Evolutionary conservation across 495 filamentous ascomycete genomes (phyloP).

Genomic region (Rostrohypoxylon terebratum): DNA sequence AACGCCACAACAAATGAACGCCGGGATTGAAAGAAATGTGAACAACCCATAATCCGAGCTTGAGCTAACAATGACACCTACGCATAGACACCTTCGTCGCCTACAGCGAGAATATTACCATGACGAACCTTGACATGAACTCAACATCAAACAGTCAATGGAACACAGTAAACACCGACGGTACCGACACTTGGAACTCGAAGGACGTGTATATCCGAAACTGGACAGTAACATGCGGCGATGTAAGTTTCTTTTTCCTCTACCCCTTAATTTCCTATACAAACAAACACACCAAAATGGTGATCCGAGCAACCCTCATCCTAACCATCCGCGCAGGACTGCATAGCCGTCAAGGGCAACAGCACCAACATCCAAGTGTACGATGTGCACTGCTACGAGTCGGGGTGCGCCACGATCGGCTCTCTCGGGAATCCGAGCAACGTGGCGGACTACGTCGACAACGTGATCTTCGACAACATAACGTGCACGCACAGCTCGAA

Average conservation of each 20-base stretch:
- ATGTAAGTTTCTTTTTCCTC: constrained; percentile 44
- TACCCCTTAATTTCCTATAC: neutral
- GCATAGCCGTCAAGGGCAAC: constrained; percentile 70
- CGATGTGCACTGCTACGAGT: constrained; percentile 58
- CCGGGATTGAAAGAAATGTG: neutral
- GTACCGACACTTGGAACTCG: constrained; percentile 59
- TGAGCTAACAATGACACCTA: constrained; percentile 4
- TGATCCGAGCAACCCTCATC: neutral
- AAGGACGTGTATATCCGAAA: constrained; percentile 53
- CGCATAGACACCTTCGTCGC: constrained; percentile 55
- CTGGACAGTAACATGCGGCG: constrained; percentile 58
- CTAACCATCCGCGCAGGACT: constrained; percentile 57
- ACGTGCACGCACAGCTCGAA: constrained; percentile 61
- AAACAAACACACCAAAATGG: constrained; percentile 22
- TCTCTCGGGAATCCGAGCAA: constrained; percentile 51
- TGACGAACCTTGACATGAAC: constrained; percentile 60
- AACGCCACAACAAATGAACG: neutral
- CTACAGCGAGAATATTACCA: constrained; percentile 57
- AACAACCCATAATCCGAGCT: neutral
- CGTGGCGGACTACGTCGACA: constrained; percentile 53
- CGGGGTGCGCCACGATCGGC: constrained; percentile 53
- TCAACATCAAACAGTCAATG: constrained; percentile 50
- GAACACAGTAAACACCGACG: constrained; percentile 58
- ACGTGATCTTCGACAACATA: constrained; percentile 57
- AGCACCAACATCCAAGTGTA: constrained; percentile 61